Conservation (phyloP, 2,329 filamentous ascomycete genomes). For the Didymella sp. region DNA sequence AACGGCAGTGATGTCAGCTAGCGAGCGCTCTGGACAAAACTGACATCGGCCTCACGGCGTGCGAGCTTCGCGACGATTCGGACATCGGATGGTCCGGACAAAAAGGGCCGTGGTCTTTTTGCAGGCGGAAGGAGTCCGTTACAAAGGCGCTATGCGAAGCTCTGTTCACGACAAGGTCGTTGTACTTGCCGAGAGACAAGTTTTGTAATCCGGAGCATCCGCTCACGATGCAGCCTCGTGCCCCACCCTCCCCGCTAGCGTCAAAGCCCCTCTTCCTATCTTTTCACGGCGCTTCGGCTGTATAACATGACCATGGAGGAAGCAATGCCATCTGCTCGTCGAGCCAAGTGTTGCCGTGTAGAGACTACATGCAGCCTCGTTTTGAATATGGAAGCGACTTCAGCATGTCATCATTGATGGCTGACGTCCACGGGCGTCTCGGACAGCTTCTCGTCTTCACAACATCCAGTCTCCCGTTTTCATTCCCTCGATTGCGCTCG, state of each 20-base stretch:
- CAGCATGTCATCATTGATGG: not conserved
- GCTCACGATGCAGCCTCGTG: not conserved
- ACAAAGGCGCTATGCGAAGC: not conserved
- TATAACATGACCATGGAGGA: not conserved
- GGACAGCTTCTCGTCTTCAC: not conserved
- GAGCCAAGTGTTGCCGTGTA: no score
- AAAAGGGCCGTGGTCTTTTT: slow-evolving; percentile 11
- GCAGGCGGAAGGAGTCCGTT: not conserved
- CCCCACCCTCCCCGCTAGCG: not conserved
- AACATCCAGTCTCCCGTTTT: not conserved
- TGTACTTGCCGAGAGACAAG: not conserved
- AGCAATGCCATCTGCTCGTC: no score
- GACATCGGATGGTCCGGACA: slow-evolving; percentile 27
- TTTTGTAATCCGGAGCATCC: slow-evolving; percentile 4
- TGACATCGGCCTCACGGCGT: slow-evolving; percentile 24
- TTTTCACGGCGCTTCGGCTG: not conserved
- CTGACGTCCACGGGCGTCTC: no score
- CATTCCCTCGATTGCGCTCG: not conserved
- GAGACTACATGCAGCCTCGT: not conserved
- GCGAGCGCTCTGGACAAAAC: slow-evolving; percentile 18
- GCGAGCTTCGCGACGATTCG: slow-evolving; percentile 21
- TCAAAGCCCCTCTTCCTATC: not conserved
- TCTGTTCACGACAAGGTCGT: not conserved
- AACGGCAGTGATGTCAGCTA: slow-evolving; percentile 39
- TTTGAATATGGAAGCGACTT: not conserved